Evolutionary conservation across 2,329 filamentous ascomycete species (phyloP).

Genomic region (Cladosporium oxysporum): DNA sequence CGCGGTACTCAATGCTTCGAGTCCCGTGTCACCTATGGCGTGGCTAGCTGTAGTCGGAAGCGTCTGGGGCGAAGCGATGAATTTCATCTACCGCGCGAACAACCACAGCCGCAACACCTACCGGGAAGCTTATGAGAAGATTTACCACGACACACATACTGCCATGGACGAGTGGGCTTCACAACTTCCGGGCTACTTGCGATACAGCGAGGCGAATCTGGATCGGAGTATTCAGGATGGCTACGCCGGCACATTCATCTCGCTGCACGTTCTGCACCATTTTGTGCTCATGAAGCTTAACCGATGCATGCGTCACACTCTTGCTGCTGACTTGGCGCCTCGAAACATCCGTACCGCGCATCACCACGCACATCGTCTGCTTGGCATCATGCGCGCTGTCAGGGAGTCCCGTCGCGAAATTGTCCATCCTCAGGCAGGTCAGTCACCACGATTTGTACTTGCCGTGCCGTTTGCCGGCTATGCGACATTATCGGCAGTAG

Average conservation of each 20-base stretch:
- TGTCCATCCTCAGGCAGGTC: slow-evolving; percentile 21
- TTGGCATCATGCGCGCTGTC: slow-evolving; percentile 42
- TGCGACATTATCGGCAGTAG: slow-evolving; percentile 63
- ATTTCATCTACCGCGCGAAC: slow-evolving; percentile 58
- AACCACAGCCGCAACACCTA: slow-evolving; percentile 48
- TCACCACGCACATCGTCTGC: slow-evolving; percentile 55
- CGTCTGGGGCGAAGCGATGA: slow-evolving; percentile 66
- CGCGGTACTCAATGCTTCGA: slow-evolving; percentile 40
- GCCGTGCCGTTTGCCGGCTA: slow-evolving; percentile 60
- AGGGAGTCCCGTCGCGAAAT: slow-evolving; percentile 27
- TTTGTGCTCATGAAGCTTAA: slow-evolving; percentile 65
- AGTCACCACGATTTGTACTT: slow-evolving; percentile 36
- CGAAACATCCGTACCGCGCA: slow-evolving; percentile 53
- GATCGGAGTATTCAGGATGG: slow-evolving; percentile 55
- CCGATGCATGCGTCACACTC: slow-evolving; percentile 55
- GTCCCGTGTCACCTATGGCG: slow-evolving; percentile 55
- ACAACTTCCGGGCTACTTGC: slow-evolving; percentile 57
- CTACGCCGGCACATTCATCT: slow-evolving; percentile 61
- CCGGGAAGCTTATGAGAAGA: slow-evolving; percentile 50
- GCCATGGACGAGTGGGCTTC: slow-evolving; percentile 61
- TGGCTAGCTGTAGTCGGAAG: slow-evolving; percentile 64
- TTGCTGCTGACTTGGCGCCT: slow-evolving; percentile 45
- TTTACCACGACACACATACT: slow-evolving; percentile 54
- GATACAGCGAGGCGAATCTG: slow-evolving; percentile 59
- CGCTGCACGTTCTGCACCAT: slow-evolving; percentile 68